Base-by-base conservation (phyloP, 2,329 filamentous ascomycete genomes). In the Apiospora saccharicola region DNA sequence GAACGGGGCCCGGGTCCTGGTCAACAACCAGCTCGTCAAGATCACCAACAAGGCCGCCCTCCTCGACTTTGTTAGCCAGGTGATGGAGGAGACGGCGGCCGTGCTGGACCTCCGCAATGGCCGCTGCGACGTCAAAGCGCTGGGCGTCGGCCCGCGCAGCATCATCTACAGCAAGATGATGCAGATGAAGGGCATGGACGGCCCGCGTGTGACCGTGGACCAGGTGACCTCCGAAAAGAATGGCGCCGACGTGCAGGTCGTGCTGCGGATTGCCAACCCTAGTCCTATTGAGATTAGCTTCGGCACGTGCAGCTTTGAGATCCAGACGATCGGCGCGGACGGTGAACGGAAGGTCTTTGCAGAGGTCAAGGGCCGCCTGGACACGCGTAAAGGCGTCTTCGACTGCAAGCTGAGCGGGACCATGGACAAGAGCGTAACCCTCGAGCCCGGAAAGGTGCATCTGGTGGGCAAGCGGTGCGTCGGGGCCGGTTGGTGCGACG, bases 231-330 rank as follows among this genome's bases (percentile, higher is more conserved):
- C 73, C 30, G 16, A 47, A 1, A 61, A 71, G 70, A 68, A 46
- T 47, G 43, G 57, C 43, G 64, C 34, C 14, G 69, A 44, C 13
- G 41, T 10, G n/a, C 6, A 76, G 46, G 53, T 71, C 8, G 57
- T 44, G 1, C 43, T 80, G 22, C 69, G 67, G 47, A 71, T 79
- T 8, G 10, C 13, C 37, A 80, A 80, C 70, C 77, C 77, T 13
- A 76, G 74, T 43, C 77, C 77, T 1, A 69, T 80, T 10, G 76
- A 79, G 71, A 73, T 79, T 41, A 76, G 73, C 73, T 77, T 80
- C 72, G 78, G 78, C 24, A 71, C 61, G 4, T 79, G 77, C 73
- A 72, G 43, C 5, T 78, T 80, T 73, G 76, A 78, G 69, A 75
- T 80, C 47, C 73, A 69, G 30, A 73, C 74, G 61, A 71, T 41